phyloP scores from a whole-genome alignment of 2,329 filamentous ascomycete species.

The Dothiorella sarmentorum region DNA sequence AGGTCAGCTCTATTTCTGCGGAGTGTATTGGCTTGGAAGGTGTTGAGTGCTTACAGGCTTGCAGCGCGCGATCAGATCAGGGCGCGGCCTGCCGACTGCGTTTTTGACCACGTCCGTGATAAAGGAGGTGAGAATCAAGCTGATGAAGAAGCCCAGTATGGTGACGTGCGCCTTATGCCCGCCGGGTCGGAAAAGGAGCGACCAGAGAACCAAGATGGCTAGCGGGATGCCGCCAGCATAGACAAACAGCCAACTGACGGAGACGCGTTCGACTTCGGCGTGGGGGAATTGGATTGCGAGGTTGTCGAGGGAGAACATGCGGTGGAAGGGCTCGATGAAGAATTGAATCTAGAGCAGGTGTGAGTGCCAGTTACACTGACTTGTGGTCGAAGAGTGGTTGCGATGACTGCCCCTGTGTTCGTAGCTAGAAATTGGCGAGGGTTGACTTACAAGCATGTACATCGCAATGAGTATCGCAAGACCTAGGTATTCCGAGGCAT shows the following conservation, averaged over 20 bases:
- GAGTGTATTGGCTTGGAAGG: not conserved
- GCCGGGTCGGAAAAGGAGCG: slow-evolving; percentile 58
- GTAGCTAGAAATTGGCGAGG: slow-evolving; percentile 17
- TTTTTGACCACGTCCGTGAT: slow-evolving; percentile 89
- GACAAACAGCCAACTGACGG: slow-evolving; percentile 73
- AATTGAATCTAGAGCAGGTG: slow-evolving; percentile 55
- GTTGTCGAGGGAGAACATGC: slow-evolving; percentile 89
- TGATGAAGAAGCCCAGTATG: slow-evolving; percentile 74
- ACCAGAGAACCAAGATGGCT: slow-evolving; percentile 62
- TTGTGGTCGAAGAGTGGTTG: slow-evolving; percentile 19
- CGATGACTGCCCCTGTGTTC: not conserved
- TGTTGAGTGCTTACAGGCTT: slow-evolving; percentile 54
- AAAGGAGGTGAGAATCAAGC: slow-evolving; percentile 70
- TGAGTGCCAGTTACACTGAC: not conserved
- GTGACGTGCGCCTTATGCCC: slow-evolving; percentile 82
- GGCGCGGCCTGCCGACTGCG: slow-evolving; percentile 74
- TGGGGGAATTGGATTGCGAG: slow-evolving; percentile 81
- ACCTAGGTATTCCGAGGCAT: slow-evolving; percentile 84
- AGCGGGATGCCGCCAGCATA: slow-evolving; percentile 75
- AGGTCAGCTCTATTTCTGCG: not conserved
- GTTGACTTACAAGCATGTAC: slow-evolving; percentile 58
- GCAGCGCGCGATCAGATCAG: slow-evolving; percentile 86
- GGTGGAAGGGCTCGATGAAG: slow-evolving; percentile 81
- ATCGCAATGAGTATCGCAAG: slow-evolving; percentile 65
- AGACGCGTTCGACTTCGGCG: slow-evolving; percentile 77